phyloP scores from a whole-genome alignment of 768 basidiomycete genomes.

The Gloeophyllum trabeum region DNA sequence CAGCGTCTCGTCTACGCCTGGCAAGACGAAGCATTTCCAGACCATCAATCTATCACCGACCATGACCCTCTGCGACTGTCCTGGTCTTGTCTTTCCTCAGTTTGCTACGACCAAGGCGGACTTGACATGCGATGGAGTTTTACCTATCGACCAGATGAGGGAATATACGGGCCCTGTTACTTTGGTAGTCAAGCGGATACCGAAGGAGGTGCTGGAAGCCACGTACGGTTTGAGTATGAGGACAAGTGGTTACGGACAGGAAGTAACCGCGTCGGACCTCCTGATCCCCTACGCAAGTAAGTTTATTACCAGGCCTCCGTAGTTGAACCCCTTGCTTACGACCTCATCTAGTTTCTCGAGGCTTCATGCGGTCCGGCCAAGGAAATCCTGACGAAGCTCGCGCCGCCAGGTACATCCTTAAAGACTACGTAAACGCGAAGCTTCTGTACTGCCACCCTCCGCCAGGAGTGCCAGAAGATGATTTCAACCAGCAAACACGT shows the following conservation, averaged over 20 bases:
- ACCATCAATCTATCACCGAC: slow-evolving; percentile 88
- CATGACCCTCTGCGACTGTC: slow-evolving; percentile 91
- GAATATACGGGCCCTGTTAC: slow-evolving; percentile 83
- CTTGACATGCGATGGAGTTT: slow-evolving; percentile 89
- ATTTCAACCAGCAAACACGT: slow-evolving; percentile 69
- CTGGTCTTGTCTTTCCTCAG: slow-evolving; percentile 96
- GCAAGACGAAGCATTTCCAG: slow-evolving; percentile 99
- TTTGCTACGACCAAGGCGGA: slow-evolving; percentile 96
- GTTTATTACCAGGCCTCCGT: slow-evolving; percentile 20
- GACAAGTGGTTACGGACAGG: slow-evolving; percentile 64
- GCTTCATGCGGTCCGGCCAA: slow-evolving; percentile 87
- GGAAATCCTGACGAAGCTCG: slow-evolving; percentile 97
- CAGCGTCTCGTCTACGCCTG: slow-evolving; percentile 95
- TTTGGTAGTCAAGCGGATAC: slow-evolving; percentile 69
- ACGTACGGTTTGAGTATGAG: slow-evolving; percentile 80
- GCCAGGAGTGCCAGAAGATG: slow-evolving; percentile 50
- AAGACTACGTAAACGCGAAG: slow-evolving; percentile 95
- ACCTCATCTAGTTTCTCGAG: slow-evolving; percentile 66
- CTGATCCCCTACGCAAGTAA: slow-evolving; percentile 86
- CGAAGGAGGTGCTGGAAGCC: slow-evolving; percentile 76
- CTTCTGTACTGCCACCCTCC: slow-evolving; percentile 86
- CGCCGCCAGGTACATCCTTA: slow-evolving; percentile 83
- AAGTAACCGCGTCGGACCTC: slow-evolving; percentile 67
- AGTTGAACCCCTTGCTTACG: slow-evolving; percentile 8
- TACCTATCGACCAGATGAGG: slow-evolving; percentile 95